Base-by-base conservation (phyloP, 306 rosid species). In the Mucuna pruriens region DNA sequence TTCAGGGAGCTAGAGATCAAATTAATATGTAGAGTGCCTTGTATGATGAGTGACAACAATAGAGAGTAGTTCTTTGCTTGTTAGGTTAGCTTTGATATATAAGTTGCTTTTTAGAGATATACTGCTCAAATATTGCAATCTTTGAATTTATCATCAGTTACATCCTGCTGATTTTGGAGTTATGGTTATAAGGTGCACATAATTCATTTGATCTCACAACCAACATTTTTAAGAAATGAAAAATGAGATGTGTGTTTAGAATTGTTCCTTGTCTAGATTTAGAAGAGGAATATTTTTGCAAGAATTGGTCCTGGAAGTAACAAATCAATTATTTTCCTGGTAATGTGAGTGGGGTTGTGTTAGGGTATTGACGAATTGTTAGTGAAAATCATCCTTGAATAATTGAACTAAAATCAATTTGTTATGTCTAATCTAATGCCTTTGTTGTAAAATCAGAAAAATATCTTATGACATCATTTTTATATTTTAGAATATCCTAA, bases 41-140 rank as follows among this genome's bases (percentile, higher is more conserved):
- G 23, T 74, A 20, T 16, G 62, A 48, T 4, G 34, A 63, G 60
- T 49, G 48, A 17, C 20, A 23, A 76, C 2, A 13, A 10, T 31
- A 17, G 31, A 54, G 52, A 58, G 34, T 15, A 69, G 25, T 46
- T 54, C 76, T 68, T 31, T 82, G 26, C 51, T 25, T 42, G 29
- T 75, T 66, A 66, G 83, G 55, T 48, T 61, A 16, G 74, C 84
- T 72, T 77, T 77, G 22, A 9, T 60, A 57, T 19, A 52, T 40
- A 13, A 7, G 3, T 19, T 60, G 52, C 60, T 26, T 40, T 55
- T 61, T 44, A 26, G 61, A 63, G 71, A 60, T 60, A 42, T 63
- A 23, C 42, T 9, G 19, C 45, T n/a, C 29, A 26, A 60, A 19
- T 13, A 62, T 67, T 52, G 52, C 44, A 20, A 36, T 52, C 26